Conservation (phyloP, 176 grass and related monocot genomes). For the Dactylis glomerata region DNA sequence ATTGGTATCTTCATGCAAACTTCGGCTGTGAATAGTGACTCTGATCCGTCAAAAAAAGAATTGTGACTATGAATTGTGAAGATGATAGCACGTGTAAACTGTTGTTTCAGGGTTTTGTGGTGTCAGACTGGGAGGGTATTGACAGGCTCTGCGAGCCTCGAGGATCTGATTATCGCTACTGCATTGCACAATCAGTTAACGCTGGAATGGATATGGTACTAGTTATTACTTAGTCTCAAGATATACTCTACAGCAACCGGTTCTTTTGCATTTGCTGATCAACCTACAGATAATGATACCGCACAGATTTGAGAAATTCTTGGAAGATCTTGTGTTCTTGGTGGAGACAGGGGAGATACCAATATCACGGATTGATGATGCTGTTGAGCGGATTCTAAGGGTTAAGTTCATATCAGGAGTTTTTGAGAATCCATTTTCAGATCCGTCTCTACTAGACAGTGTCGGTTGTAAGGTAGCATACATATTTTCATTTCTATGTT, state of each 20-base stretch:
- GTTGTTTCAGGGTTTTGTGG: conserved; percentile 75
- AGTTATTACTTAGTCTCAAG: conserved; percentile 24
- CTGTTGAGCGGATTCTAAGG: conserved; percentile 76
- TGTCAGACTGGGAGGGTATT: conserved; percentile 94
- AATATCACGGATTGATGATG: conserved; percentile 75
- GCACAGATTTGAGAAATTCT: conserved; percentile 75
- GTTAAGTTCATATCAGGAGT: conserved; percentile 92
- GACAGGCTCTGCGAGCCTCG: conserved; percentile 74
- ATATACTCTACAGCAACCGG: neutral
- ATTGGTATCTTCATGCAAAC: neutral
- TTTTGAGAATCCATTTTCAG: conserved; percentile 87
- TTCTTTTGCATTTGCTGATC: conserved; percentile 33
- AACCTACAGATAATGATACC: conserved; percentile 87
- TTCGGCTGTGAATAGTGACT: neutral
- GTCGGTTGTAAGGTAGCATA: conserved; percentile 74
- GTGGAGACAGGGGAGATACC: conserved; percentile 74
- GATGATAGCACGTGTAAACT: neutral
- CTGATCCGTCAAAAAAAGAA: neutral
- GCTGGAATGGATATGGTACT: conserved; percentile 95
- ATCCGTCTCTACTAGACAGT: conserved; percentile 48
- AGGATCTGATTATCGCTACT: conserved; percentile 76
- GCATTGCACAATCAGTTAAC: conserved; percentile 76
- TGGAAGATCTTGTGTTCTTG: conserved; percentile 82
- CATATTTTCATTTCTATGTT: neutral
- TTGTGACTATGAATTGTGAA: neutral